Evolutionary conservation across 1,284 basidiomycete genomes (phyloP).

Genomic region (Cystobasidium sp.): DNA sequence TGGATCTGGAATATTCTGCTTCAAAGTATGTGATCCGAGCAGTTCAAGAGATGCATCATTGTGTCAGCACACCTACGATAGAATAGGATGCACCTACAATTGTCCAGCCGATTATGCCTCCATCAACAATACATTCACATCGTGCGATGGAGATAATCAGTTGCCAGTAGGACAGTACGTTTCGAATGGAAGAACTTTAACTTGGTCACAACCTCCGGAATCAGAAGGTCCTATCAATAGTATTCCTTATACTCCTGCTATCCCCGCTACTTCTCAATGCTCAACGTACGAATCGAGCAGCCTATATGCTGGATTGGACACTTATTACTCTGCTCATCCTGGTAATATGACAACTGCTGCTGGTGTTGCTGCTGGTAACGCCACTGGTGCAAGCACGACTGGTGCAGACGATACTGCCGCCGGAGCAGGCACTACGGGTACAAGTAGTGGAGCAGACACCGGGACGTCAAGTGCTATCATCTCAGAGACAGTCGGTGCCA

Average conservation of each 20-base stretch:
- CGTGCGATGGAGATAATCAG: conserved; percentile 39
- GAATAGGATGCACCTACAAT: conserved; percentile 38
- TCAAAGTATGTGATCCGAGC: conserved; percentile 57
- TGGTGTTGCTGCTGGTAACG: conserved; percentile 2
- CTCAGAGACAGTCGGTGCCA: no score
- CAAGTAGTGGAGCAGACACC: not conserved
- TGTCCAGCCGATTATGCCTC: conserved; percentile 28
- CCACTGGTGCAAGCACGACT: not conserved
- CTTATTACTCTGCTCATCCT: not conserved
- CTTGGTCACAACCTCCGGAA: conserved; percentile 58
- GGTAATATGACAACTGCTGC: conserved; percentile 21
- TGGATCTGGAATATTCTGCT: conserved; percentile 64
- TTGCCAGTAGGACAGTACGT: conserved; percentile 40
- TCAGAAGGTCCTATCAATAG: conserved; percentile 64
- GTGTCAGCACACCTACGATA: conserved; percentile 33
- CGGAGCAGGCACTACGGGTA: conserved; percentile 2
- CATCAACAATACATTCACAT: conserved; percentile 32
- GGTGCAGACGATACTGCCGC: not conserved
- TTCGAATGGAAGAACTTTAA: conserved; percentile 18
- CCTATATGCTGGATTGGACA: conserved; percentile 16
- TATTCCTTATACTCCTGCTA: conserved; percentile 66
- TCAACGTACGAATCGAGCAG: conserved; percentile 23
- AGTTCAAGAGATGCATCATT: conserved; percentile 36
- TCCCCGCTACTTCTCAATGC: conserved; percentile 70
- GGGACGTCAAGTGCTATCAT: no score